Evolutionary conservation across 768 basidiomycete genomes (phyloP).

Genomic region (Suillus ampliporus): DNA sequence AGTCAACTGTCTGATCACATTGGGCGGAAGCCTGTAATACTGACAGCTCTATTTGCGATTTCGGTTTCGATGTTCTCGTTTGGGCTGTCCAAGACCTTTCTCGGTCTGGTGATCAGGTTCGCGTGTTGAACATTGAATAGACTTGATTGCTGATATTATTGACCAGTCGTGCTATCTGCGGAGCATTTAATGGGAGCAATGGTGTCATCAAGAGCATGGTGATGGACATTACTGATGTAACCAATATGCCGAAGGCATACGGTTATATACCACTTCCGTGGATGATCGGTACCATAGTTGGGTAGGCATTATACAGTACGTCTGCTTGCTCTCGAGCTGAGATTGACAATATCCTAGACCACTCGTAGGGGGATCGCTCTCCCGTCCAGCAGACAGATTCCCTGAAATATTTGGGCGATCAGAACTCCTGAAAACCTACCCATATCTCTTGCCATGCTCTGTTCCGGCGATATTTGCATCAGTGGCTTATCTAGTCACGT

Average conservation of each 20-base stretch:
- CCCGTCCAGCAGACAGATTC: slow-evolving; percentile 69
- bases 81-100: slow-evolving; percentile 52
- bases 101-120: slow-evolving; percentile 48
- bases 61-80: slow-evolving; percentile 53
- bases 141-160: background rate
- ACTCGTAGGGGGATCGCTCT: slow-evolving; percentile 67
- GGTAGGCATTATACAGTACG: slow-evolving; percentile 37
- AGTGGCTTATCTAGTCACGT: slow-evolving; percentile 53
- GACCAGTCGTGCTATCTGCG: slow-evolving; percentile 48
- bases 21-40: slow-evolving; percentile 53
- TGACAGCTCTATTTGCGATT: slow-evolving; percentile 49
- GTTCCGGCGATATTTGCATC: slow-evolving; percentile 60
- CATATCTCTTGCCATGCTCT: slow-evolving; percentile 76
- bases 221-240: slow-evolving; percentile 46
- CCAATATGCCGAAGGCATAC: slow-evolving; percentile 48
- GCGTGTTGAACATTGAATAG: background rate
- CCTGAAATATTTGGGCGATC: slow-evolving; percentile 60
- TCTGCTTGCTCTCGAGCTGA: slow-evolving; percentile 7
- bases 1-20: slow-evolving; percentile 54
- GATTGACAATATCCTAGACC: slow-evolving; percentile 47
- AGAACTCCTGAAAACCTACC: slow-evolving; percentile 64
- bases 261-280: slow-evolving; percentile 60
- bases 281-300: slow-evolving; percentile 45
- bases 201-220: slow-evolving; percentile 53
- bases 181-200: slow-evolving; percentile 58